phyloP scores from a whole-genome alignment of 1,284 basidiomycete genomes.

The Leccinum pallidistipes region DNA sequence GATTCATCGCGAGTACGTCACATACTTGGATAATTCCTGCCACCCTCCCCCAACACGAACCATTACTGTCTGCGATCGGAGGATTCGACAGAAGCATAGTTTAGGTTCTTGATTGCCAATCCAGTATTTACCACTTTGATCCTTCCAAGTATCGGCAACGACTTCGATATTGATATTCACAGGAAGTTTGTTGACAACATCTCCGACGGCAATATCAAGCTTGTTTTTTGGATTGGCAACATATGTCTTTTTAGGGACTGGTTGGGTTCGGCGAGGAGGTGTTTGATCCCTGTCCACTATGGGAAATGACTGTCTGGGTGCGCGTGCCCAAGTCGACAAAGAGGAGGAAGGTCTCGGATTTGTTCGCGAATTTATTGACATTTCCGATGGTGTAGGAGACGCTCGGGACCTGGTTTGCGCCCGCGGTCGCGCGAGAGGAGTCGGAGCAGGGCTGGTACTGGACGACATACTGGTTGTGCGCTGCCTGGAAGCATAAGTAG shows the following conservation, averaged over 20 bases:
- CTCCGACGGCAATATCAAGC: constrained; percentile 89
- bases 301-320: constrained; percentile 60
- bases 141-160: constrained; percentile 82
- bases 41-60: constrained; percentile 95
- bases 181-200: constrained; percentile 86
- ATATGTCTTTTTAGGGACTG: constrained; percentile 62
- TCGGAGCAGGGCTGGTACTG: constrained; percentile 36
- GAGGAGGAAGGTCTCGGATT: constrained; percentile 45
- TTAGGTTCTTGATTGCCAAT: constrained; percentile 88
- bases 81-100: constrained; percentile 87
- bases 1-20: constrained; percentile 14
- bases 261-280: constrained; percentile 41
- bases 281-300: constrained; percentile 43
- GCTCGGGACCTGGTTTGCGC: constrained; percentile 45
- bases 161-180: constrained; percentile 84
- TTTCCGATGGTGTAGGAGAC: constrained; percentile 60
- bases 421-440: constrained; percentile 42
- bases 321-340: constrained; percentile 65
- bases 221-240: constrained; percentile 85
- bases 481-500: constrained; percentile 81
- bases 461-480: constrained; percentile 65
- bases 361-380: constrained; percentile 44
- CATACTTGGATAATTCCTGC: constrained; percentile 85
- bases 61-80: constrained; percentile 94
- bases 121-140: constrained; percentile 94